phyloP scores from a whole-genome alignment of 805 yeast species.

The Sugiyamaella boreocaroliniensis region DNA sequence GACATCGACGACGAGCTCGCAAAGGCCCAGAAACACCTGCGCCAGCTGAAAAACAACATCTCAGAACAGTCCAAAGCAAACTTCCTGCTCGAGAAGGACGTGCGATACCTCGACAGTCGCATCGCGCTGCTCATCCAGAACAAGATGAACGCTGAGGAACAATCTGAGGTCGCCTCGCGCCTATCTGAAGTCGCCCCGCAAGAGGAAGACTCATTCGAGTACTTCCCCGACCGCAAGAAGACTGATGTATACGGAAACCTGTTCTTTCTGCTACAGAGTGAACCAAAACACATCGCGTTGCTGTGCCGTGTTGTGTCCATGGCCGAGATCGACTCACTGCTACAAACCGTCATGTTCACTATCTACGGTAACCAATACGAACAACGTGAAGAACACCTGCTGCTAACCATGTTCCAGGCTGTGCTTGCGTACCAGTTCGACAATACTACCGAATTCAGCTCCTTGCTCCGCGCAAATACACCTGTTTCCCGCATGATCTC shows the following conservation, averaged over 20 bases:
- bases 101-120: conserved; percentile 33
- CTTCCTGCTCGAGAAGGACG: conserved; percentile 34
- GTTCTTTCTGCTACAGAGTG: conserved; percentile 33
- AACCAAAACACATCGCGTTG: conserved; percentile 33
- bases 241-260: conserved; percentile 30
- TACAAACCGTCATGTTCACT: conserved; percentile 37
- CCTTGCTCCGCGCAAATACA: conserved; percentile 34
- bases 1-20: conserved; percentile 32
- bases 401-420: conserved; percentile 34
- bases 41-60: conserved; percentile 30
- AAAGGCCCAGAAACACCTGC: conserved; percentile 28
- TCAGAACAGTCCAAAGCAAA: conserved; percentile 33
- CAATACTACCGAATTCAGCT: conserved; percentile 29
- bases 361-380: conserved; percentile 38
- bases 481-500: conserved; percentile 37
- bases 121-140: conserved; percentile 35
- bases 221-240: conserved; percentile 27
- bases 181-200: conserved; percentile 18
- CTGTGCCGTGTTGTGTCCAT: conserved; percentile 29
- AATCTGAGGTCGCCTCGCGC: conserved; percentile 30
- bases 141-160: conserved; percentile 33
- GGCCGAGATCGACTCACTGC: conserved; percentile 33
- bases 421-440: conserved; percentile 35
- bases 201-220: conserved; percentile 19
- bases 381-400: conserved; percentile 35